Evolutionary conservation across 2,329 filamentous ascomycete genomes (phyloP), one percentile per base, ranked within the genome.

Genomic region (Pseudodiploospora longispora): DNA sequence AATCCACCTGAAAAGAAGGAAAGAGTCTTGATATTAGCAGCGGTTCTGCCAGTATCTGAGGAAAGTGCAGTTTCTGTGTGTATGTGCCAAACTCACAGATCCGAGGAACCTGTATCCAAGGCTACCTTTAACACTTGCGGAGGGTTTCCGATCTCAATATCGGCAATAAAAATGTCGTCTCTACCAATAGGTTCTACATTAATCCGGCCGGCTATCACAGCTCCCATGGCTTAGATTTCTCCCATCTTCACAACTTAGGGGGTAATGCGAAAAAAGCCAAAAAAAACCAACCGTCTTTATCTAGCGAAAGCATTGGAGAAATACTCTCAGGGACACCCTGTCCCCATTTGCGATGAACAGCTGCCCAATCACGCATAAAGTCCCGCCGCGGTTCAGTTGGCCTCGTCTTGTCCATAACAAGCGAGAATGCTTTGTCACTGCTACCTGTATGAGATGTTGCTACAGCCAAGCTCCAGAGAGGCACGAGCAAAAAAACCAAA

Each of bases 71-170:
- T 29, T 19, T 10, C 10, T 19, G 27, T 28, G 27, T 28, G 8
- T 10, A 31, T 19, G 10, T 19, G 19, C 19, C 19, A 19, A 38
- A 79, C 83, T 76, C 75, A 93, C 82, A 75, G 61, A 47, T 78
- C 75, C 7, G 70, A 65, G 6, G 75, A 78, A 8, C 74, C 75
- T 2, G 73, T 77, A 50, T 77, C 74, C 27, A 77, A 52, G n/a
- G 73, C 67, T 36, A 77, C 55, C 38, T 66, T 68, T 36, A 76
- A 44, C 5, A 55, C 60, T 48, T 77, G 73, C 1, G 69, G 64
- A 0, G 74, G 74, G 10, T 61, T 70, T 7, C 74, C 74, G 38
- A 77, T 55, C 40, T 65, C 55, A 28, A 73, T 53, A 29, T 72
- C 64, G 30, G 67, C 62, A 28, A 71, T 56, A 57, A 65, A 74